Conservation (phyloP, 768 basidiomycete genomes). For the Tricholomella constricta region DNA sequence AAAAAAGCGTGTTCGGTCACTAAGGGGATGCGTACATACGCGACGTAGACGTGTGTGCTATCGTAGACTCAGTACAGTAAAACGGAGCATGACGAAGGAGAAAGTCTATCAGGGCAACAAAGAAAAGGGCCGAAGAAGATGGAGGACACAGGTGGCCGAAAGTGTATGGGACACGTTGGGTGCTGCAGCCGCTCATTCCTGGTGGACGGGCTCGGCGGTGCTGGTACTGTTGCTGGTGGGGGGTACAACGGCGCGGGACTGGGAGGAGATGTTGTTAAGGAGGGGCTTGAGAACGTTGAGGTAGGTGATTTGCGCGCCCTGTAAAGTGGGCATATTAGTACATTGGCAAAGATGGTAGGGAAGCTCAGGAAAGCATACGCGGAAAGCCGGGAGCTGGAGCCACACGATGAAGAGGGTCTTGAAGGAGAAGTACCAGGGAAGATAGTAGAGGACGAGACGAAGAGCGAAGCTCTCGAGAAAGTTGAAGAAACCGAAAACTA, state of each 20-base stretch:
- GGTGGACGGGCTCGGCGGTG: conserved; percentile 42
- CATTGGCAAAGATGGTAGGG: conserved; percentile 17
- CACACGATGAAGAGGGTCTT: conserved; percentile 91
- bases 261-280: conserved; percentile 60
- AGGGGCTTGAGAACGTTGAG: conserved; percentile 76
- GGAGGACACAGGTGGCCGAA: background rate
- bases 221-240: conserved; percentile 53
- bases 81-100: background rate
- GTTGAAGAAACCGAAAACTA: conserved; percentile 92
- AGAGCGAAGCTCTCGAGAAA: conserved; percentile 87
- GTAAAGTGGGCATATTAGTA: conserved; percentile 11
- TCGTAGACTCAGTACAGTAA: conserved; percentile 2
- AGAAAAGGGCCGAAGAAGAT: too few species aligned
- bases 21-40: background rate
- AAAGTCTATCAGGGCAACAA: background rate
- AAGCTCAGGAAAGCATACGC: conserved; percentile 60
- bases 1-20: conserved; percentile 5
- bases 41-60: background rate
- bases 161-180: background rate
- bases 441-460: conserved; percentile 83
- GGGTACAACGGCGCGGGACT: conserved; percentile 43
- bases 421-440: conserved; percentile 93
- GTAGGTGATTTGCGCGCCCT: conserved; percentile 91
- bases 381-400: conserved; percentile 85
- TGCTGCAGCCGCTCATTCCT: conserved; percentile 10